Conservation (phyloP, 345 rosid genomes). For the Schrenkiella parvula region DNA sequence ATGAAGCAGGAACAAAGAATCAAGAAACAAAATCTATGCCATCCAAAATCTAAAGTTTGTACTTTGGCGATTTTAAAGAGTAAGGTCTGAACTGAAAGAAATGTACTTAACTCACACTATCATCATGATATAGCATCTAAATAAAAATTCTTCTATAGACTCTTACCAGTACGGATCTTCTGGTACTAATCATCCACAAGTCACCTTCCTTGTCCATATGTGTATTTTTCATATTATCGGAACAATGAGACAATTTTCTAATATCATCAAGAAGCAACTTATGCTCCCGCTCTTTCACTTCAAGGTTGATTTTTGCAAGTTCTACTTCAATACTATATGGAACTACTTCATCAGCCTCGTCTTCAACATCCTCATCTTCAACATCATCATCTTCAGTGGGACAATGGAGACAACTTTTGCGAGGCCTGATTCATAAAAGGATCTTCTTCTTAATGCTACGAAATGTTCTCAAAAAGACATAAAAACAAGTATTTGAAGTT, state of each 20-base stretch:
- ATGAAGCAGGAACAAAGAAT: too few relatives aligned
- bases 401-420: slow-evolving; percentile 74
- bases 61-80: neutral
- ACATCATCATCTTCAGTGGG: slow-evolving; percentile 89
- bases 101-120: neutral
- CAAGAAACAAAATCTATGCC: too few relatives aligned
- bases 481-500: neutral
- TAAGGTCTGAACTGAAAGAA: neutral
- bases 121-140: neutral
- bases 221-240: slow-evolving; percentile 50
- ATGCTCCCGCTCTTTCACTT: slow-evolving; percentile 64
- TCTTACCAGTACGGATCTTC: slow-evolving; percentile 41
- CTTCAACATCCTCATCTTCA: slow-evolving; percentile 46
- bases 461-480: neutral
- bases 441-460: neutral
- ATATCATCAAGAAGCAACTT: slow-evolving; percentile 72
- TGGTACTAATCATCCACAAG: slow-evolving; percentile 42
- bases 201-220: slow-evolving; percentile 32
- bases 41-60: too few relatives aligned
- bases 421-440: slow-evolving; percentile 61
- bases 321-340: slow-evolving; percentile 95
- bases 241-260: slow-evolving; percentile 55
- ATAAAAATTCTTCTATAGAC: slow-evolving; percentile 7
- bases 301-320: slow-evolving; percentile 80
- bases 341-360: slow-evolving; percentile 94